phyloP scores from a whole-genome alignment of 202 grass and related monocot genomes.

The Setaria italica region DNA sequence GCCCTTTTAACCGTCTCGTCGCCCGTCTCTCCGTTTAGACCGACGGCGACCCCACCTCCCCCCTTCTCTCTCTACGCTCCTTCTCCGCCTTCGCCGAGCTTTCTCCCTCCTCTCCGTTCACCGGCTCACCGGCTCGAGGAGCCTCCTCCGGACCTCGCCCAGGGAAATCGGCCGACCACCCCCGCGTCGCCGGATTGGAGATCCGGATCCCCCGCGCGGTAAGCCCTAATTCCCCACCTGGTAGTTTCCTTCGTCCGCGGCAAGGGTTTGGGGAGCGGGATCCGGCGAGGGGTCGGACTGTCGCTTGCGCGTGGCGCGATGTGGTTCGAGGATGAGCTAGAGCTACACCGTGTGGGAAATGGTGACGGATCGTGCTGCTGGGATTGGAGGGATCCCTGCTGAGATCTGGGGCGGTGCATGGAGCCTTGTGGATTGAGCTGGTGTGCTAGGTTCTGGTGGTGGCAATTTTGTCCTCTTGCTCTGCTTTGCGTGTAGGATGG shows the following conservation, averaged over 20 bases:
- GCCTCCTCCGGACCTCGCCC: background rate
- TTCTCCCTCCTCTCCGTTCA: conserved; percentile 33
- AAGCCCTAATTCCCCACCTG: conserved; percentile 45
- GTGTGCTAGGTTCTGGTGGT: background rate
- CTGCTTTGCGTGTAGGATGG: conserved; percentile 5
- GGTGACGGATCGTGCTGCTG: conserved; percentile 5
- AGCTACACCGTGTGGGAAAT: conserved; percentile 5
- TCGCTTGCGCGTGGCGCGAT: background rate
- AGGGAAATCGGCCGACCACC: background rate
- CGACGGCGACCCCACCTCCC: conserved; percentile 51
- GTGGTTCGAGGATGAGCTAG: background rate
- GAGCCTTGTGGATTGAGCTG: conserved; percentile 24
- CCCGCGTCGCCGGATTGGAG: conserved; percentile 28
- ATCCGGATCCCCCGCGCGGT: conserved; percentile 43
- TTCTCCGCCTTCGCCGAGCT: conserved; percentile 56
- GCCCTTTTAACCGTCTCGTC: conserved; percentile 24
- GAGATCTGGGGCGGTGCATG: conserved; percentile 37
- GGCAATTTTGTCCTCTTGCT: conserved; percentile 13
- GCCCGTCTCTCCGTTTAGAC: conserved; percentile 38
- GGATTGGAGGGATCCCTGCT: conserved; percentile 50
- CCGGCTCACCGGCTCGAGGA: conserved; percentile 15
- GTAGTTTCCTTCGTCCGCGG: conserved; percentile 25
- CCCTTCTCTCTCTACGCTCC: conserved; percentile 33
- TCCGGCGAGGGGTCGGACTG: conserved; percentile 24
- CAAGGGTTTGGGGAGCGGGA: conserved; percentile 32